Evolutionary conservation across 1,284 basidiomycete genomes (phyloP).

Genomic region (Wallemia mellicola): DNA sequence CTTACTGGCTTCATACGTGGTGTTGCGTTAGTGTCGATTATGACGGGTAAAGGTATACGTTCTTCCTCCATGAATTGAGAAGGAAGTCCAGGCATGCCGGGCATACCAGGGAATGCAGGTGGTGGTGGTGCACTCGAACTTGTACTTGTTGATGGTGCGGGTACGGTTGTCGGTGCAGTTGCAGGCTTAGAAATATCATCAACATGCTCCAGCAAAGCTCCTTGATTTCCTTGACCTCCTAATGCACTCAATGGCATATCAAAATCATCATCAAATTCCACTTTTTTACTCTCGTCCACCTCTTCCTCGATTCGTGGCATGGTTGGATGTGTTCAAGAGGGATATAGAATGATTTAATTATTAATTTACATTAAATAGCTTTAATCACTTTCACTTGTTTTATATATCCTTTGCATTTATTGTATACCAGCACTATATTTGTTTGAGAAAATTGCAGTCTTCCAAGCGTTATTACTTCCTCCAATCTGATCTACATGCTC

Average conservation of each 20-base stretch:
- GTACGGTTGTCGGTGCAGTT: neutral
- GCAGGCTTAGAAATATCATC: neutral
- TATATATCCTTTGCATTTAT: neutral
- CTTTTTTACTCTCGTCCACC: neutral
- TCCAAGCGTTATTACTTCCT: neutral
- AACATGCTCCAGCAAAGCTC: neutral
- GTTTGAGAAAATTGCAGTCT: no score
- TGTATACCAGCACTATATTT: no score
- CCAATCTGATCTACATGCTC: neutral
- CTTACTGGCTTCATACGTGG: neutral
- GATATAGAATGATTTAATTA: neutral
- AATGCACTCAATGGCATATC: neutral
- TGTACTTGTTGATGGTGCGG: neutral
- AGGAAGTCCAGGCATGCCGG: neutral
- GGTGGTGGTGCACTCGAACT: neutral
- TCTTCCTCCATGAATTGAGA: neutral
- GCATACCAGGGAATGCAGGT: neutral
- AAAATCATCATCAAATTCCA: neutral
- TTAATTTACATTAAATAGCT: neutral
- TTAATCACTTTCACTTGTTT: neutral
- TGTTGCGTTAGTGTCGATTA: neutral
- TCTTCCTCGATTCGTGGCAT: neutral
- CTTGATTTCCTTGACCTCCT: neutral
- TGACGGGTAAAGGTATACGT: neutral
- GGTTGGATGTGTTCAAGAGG: neutral